Conservation (phyloP, 179 eudicot species). For the Camellia oleifera region DNA sequence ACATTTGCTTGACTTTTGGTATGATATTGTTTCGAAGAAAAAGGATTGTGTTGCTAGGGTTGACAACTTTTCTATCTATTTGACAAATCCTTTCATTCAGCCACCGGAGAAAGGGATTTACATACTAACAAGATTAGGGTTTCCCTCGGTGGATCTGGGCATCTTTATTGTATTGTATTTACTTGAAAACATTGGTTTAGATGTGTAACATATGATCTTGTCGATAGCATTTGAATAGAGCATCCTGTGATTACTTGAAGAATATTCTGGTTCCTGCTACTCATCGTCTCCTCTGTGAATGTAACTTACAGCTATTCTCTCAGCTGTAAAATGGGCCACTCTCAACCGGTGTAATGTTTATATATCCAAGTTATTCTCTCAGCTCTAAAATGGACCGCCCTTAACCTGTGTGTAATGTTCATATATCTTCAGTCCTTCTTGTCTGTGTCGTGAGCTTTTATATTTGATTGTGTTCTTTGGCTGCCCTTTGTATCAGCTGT, state of each 20-base stretch:
- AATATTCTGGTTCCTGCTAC: too few species aligned
- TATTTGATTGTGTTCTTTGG: too few species aligned
- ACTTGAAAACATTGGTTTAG: not conserved
- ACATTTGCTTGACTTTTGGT: not conserved
- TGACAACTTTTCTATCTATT: not conserved
- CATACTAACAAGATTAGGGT: not conserved
- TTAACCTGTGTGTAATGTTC: too few species aligned
- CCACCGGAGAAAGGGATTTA: not conserved
- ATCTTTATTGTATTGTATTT: not conserved
- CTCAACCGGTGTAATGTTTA: too few species aligned
- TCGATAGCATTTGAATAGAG: not conserved
- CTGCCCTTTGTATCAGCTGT: too few species aligned
- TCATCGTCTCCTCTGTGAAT: too few species aligned
- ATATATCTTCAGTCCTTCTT: too few species aligned
- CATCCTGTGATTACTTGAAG: not conserved
- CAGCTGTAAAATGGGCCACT: too few species aligned
- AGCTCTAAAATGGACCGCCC: too few species aligned
- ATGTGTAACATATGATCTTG: not conserved
- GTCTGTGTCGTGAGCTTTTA: too few species aligned
- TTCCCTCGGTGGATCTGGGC: not conserved
- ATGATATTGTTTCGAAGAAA: not conserved
- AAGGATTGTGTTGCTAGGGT: constrained; percentile 6
- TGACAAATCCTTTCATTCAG: not conserved
- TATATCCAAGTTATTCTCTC: too few species aligned
- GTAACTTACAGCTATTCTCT: too few species aligned